phyloP scores from a whole-genome alignment of 2,329 filamentous ascomycete species.

The Apiospora pterosperma region DNA sequence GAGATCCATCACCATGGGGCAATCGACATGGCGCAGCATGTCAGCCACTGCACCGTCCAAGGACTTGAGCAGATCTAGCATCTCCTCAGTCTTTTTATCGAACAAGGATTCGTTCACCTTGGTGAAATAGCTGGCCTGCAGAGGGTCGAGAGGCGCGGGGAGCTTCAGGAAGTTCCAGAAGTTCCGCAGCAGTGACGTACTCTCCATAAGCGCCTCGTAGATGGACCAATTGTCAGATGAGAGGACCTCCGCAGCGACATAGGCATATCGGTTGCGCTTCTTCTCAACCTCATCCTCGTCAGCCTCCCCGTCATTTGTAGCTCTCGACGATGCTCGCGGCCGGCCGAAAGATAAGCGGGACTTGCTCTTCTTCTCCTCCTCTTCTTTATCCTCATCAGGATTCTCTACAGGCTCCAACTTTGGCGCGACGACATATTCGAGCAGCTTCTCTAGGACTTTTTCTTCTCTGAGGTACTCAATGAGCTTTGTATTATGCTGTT shows the following conservation, averaged over 20 bases:
- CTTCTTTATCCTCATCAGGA: slow-evolving; percentile 45
- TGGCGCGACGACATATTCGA: slow-evolving; percentile 88
- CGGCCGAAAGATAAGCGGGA: slow-evolving; percentile 43
- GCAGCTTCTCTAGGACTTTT: slow-evolving; percentile 75
- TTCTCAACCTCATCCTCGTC: slow-evolving; percentile 80
- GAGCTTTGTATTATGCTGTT: slow-evolving; percentile 96
- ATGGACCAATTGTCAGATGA: slow-evolving; percentile 98
- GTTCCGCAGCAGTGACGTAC: slow-evolving; percentile 69
- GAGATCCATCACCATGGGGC: slow-evolving; percentile 97
- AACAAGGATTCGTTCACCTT: slow-evolving; percentile 98
- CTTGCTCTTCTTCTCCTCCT: slow-evolving; percentile 39
- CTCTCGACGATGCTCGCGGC: slow-evolving; percentile 50
- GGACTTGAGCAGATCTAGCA: slow-evolving; percentile 85
- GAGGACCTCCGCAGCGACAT: slow-evolving; percentile 87
- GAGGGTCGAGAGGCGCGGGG: slow-evolving; percentile 80
- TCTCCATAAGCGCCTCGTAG: slow-evolving; percentile 86
- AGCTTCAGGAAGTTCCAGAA: slow-evolving; percentile 91
- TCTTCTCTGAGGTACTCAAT: slow-evolving; percentile 94
- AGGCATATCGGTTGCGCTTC: slow-evolving; percentile 89
- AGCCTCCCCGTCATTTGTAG: slow-evolving; percentile 42
- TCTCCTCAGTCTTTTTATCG: slow-evolving; percentile 97
- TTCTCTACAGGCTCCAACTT: slow-evolving; percentile 58
- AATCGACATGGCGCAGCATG: slow-evolving; percentile 91
- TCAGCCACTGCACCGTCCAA: slow-evolving; percentile 78
- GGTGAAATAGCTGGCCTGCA: slow-evolving; percentile 96